Base-by-base conservation (phyloP, 1,284 basidiomycete genomes). In the Trichosporon faecale region DNA sequence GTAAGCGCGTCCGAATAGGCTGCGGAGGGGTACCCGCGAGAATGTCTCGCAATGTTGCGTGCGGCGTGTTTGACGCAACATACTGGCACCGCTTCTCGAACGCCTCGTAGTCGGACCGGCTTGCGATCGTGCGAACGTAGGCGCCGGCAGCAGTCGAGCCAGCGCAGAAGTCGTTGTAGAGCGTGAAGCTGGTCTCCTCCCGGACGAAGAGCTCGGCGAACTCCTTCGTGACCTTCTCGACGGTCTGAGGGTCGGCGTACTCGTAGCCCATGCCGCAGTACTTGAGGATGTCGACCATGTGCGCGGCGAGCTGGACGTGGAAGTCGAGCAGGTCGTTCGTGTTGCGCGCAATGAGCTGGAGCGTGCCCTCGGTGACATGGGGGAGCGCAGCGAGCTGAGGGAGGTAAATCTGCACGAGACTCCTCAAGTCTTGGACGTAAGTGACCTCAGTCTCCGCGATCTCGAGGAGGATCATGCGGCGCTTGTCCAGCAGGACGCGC, bases 161-260 rank as follows among this genome's bases (percentile, higher is more conserved):
- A 0, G 92, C 88, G 77, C 94, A 96, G 76, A 93, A 96, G 12
- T 87, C 84, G 80, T 93, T 88, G 84, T 97, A 97, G 1, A 89
- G 86, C 68, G 87, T 85, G 76, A 95, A 95, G 55, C 87, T 85
- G 16, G 89, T 85, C 77, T 91, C 91, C 82, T 91, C 87, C 40
- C 88, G 86, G 16, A 88, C 85, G 77, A 93, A 91, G 37, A 90
- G 86, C 5, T 86, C 83, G 0, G 90, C 87, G 31, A 92, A 85
- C 11, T 84, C 82, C 57, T 85, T 84, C 65, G 91, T 87, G 23
- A 86, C 89, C 61, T 77, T 79, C 70, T 88, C 87, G 4, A 83
- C 69, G 35, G 74, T 74, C 1, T 71, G 73, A 7, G 75, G 68
- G 27, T 71, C 55, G 12, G 74, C 55, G 9, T 63, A 37, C 9